Percentiles rank a stretch among this genome's conserved stretches.
These are phyloP conservation scores for Schizonepeta tenuifolia DNA, from an alignment of 257 asterid species.

Conservation along the genomic window DNA sequence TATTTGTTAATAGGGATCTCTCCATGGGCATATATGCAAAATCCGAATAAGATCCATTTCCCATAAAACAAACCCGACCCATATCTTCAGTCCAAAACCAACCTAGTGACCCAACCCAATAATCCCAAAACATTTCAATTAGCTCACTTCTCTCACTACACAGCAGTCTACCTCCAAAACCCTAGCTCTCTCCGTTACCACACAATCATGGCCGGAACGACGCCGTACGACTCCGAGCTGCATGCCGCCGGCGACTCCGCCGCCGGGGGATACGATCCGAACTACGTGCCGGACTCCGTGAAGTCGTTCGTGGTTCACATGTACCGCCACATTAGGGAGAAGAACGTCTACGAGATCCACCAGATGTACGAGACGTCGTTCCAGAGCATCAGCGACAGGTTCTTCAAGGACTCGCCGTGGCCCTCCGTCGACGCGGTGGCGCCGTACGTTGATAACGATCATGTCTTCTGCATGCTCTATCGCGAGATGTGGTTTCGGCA, in stretches of 20 bases:
- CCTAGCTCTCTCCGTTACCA: not conserved
- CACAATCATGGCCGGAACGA: constrained; percentile 52
- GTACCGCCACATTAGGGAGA: constrained; percentile 92
- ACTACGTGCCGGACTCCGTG: constrained; percentile 84
- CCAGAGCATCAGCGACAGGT: constrained; percentile 87
- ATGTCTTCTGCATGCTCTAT: constrained; percentile 88
- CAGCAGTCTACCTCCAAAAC: not conserved
- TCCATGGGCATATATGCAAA: too few relatives aligned
- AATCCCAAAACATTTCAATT: not conserved
- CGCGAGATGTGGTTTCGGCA: constrained; percentile 99
- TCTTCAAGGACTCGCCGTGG: constrained; percentile 92
- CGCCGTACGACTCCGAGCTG: constrained; percentile 59
- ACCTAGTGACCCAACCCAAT: not conserved
- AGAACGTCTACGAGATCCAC: constrained; percentile 92
- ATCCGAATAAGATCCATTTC: not conserved
- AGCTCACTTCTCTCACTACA: not conserved
- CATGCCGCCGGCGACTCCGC: constrained; percentile 41
- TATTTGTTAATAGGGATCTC: too few relatives aligned
- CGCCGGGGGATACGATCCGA: constrained; percentile 63
- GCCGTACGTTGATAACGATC: constrained; percentile 80
- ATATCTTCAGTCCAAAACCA: not conserved
- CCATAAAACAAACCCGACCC: not conserved
- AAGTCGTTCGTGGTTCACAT: constrained; percentile 83
- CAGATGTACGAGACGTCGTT: constrained; percentile 94
- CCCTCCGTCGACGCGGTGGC: constrained; percentile 93